These are phyloP conservation scores for Russula griseocarnosa DNA, from an alignment of 768 basidiomycete genomes.

Conservation along the genomic window DNA sequence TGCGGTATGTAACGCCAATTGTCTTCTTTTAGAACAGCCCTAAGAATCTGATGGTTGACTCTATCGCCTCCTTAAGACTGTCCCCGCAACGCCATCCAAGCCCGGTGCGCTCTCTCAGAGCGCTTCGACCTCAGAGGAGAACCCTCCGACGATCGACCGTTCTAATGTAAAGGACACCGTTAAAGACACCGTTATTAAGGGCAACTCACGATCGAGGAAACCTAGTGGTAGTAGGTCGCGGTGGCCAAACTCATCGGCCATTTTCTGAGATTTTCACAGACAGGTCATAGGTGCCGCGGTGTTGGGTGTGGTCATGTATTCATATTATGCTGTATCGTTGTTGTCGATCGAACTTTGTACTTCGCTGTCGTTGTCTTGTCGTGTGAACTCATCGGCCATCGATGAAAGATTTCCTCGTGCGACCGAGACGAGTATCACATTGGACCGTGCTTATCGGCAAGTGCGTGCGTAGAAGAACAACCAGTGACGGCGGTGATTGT, in stretches of 20 bases:
- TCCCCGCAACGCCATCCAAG: constrained; percentile 13
- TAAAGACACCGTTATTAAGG: background rate
- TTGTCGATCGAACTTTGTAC: background rate
- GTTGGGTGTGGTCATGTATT: background rate
- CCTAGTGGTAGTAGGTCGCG: background rate
- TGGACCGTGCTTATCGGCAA: background rate
- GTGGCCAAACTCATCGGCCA: background rate
- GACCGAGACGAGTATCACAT: background rate
- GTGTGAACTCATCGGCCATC: background rate
- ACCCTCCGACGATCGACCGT: background rate
- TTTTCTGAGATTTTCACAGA: constrained; percentile 7
- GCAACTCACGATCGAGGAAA: background rate
- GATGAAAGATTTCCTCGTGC: background rate
- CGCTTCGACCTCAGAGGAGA: background rate
- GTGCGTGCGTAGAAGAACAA: background rate
- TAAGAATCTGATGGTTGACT: background rate
- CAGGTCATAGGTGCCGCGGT: background rate
- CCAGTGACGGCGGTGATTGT: background rate
- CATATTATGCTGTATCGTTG: background rate
- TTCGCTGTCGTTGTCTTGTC: background rate
- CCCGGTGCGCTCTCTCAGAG: constrained; percentile 11
- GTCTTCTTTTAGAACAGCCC: background rate
- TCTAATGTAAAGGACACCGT: background rate
- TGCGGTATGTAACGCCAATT: background rate
- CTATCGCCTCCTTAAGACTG: constrained; percentile 9